Conservation (phyloP, 1,284 basidiomycete genomes). For the Chalciporus sp. region DNA sequence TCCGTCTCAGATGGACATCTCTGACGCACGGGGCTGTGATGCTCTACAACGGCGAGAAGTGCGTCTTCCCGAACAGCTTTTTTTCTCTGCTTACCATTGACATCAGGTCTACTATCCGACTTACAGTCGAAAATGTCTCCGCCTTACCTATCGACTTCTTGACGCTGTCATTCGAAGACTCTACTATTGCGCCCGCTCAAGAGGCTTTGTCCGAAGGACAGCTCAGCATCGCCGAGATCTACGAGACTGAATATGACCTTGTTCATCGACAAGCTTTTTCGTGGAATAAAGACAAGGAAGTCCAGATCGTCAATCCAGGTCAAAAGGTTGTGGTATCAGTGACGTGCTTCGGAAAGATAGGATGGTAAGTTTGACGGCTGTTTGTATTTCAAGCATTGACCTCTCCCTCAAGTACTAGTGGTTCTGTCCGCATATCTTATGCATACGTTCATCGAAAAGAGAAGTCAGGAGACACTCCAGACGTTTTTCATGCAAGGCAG, state of each 20-base stretch:
- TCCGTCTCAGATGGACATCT: constrained; percentile 85
- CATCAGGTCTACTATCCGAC: constrained; percentile 73
- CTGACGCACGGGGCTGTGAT: constrained; percentile 90
- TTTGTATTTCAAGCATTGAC: constrained; percentile 3
- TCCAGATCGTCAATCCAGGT: constrained; percentile 67
- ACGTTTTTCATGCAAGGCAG: constrained; percentile 81
- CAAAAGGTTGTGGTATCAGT: constrained; percentile 71
- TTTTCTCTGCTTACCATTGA: constrained; percentile 9
- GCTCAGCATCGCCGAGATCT: constrained; percentile 80
- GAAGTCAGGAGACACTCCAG: constrained; percentile 36
- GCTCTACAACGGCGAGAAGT: constrained; percentile 93
- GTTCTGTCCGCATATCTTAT: constrained; percentile 84
- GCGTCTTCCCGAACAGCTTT: constrained; percentile 28
- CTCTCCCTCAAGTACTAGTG: constrained; percentile 59
- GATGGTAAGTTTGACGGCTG: constrained; percentile 64
- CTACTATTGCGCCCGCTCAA: constrained; percentile 77
- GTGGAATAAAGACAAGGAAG: constrained; percentile 62
- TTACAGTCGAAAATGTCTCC: constrained; percentile 90
- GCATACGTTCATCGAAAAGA: constrained; percentile 60
- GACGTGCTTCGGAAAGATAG: constrained; percentile 84
- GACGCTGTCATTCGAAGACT: constrained; percentile 86
- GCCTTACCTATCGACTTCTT: constrained; percentile 82
- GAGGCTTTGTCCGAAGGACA: constrained; percentile 79
- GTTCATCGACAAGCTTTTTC: constrained; percentile 80
- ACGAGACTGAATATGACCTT: constrained; percentile 88